Percentiles rank a stretch among this genome's conserved stretches.
These are phyloP conservation scores for Berberis thunbergii DNA, from an alignment of 164 flowering plant species.

Conservation along the genomic window DNA sequence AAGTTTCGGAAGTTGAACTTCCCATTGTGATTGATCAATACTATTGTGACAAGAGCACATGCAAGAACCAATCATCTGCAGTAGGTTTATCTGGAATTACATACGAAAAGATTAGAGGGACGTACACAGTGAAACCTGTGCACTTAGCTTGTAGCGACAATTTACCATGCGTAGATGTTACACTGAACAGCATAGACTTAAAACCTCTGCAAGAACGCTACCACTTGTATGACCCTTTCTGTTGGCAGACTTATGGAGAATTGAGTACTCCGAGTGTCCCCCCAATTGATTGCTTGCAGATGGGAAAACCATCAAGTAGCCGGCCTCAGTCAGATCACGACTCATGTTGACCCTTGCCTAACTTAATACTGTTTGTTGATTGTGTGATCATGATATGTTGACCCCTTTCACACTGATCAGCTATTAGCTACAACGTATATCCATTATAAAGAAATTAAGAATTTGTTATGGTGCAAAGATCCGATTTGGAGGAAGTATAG, in stretches of 20 bases:
- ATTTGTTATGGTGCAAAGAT: neutral
- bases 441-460: neutral
- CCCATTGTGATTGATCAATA: constrained; percentile 57
- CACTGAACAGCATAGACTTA: constrained; percentile 37
- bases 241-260: constrained; percentile 63
- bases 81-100: constrained; percentile 44
- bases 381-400: constrained; percentile 11
- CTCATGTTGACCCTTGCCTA: constrained; percentile 23
- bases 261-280: constrained; percentile 44
- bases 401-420: constrained; percentile 3
- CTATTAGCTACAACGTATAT: constrained; percentile 8
- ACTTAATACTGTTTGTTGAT: constrained; percentile 2
- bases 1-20: constrained; percentile 37
- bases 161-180: constrained; percentile 38
- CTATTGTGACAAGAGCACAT: constrained; percentile 38
- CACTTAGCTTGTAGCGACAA: constrained; percentile 56
- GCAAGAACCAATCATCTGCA: constrained; percentile 45
- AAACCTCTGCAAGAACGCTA: constrained; percentile 21
- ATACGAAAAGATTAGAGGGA: constrained; percentile 40
- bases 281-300: constrained; percentile 43
- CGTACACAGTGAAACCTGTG: constrained; percentile 39
- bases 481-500: neutral
- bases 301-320: constrained; percentile 25
- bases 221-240: constrained; percentile 34
- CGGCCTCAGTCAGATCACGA: constrained; percentile 14